Conservation (phyloP, 2,329 filamentous ascomycete genomes). For the Rhynchosporium secalis region DNA sequence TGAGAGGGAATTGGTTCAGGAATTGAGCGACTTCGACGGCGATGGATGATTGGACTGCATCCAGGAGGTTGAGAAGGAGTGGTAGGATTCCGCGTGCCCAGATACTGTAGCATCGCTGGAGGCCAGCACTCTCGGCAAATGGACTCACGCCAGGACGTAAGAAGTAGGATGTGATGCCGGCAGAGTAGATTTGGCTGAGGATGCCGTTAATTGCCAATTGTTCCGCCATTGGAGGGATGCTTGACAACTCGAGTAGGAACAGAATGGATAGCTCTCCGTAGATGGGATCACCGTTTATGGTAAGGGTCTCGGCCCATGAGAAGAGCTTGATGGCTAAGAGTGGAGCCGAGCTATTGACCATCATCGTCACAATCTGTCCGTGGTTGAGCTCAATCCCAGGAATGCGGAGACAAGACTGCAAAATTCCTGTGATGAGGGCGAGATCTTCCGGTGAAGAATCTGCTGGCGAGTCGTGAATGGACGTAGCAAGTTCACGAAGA, state of each 20-base stretch:
- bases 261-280: slow-evolving; percentile 91
- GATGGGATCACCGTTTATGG: slow-evolving; percentile 76
- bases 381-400: slow-evolving; percentile 73
- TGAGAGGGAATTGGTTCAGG: slow-evolving; percentile 82
- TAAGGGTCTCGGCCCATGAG: slow-evolving; percentile 87
- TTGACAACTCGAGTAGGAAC: slow-evolving; percentile 85
- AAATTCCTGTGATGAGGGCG: slow-evolving; percentile 79
- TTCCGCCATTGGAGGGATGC: slow-evolving; percentile 78
- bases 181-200: slow-evolving; percentile 74
- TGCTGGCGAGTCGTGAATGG: slow-evolving; percentile 73
- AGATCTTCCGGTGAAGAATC: slow-evolving; percentile 76
- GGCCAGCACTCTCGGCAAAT: slow-evolving; percentile 68
- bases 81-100: slow-evolving; percentile 90
- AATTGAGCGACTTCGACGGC: slow-evolving; percentile 84
- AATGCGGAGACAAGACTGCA: slow-evolving; percentile 80
- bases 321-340: slow-evolving; percentile 85
- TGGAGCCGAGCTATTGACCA: slow-evolving; percentile 70
- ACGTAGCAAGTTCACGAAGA: slow-evolving; percentile 76
- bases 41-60: slow-evolving; percentile 76
- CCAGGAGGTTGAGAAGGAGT: slow-evolving; percentile 82
- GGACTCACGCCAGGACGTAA: slow-evolving; percentile 71
- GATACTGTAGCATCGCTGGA: slow-evolving; percentile 78
- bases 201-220: slow-evolving; percentile 86
- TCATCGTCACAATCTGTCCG: slow-evolving; percentile 67
- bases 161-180: slow-evolving; percentile 77